Percentiles rank a stretch among this genome's conserved stretches.
Conservation (phyloP, 1,284 basidiomycete species). For the Volvariella volvacea region DNA sequence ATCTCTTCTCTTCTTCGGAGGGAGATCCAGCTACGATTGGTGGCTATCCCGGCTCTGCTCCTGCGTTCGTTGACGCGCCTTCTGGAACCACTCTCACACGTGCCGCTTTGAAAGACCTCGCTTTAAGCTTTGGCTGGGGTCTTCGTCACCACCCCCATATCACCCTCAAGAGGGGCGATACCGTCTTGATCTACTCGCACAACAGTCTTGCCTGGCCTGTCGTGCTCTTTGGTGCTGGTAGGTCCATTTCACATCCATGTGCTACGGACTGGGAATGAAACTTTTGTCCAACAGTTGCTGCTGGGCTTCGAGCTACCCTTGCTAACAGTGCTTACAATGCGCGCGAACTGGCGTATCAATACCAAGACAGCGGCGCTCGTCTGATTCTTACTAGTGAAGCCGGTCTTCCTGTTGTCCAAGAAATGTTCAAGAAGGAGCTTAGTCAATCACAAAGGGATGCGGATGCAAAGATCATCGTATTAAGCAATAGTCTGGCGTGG, state of each 20-base stretch:
- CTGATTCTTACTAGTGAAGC: conserved; percentile 49
- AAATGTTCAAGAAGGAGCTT: conserved; percentile 32
- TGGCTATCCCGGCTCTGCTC: conserved; percentile 30
- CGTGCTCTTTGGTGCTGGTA: conserved; percentile 45
- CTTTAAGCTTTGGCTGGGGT: conserved; percentile 50
- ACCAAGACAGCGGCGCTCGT: conserved; percentile 45
- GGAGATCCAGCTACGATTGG: conserved; percentile 28
- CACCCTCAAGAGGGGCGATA: conserved; percentile 32
- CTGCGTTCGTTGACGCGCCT: conserved; percentile 64
- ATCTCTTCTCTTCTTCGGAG: conserved; percentile 31
- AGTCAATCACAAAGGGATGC: conserved; percentile 33
- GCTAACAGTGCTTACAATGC: conserved; percentile 25
- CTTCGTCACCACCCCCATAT: conserved; percentile 34
- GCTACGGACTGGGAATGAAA: conserved; percentile 4
- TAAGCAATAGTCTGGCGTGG: conserved; percentile 35
- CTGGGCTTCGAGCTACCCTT: conserved; percentile 39
- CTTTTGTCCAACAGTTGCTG: conserved; percentile 28
- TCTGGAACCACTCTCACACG: conserved; percentile 54
- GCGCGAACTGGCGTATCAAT: conserved; percentile 46
- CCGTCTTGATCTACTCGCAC: conserved; percentile 48
- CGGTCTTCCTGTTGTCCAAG: conserved; percentile 36
- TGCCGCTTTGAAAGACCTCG: conserved; percentile 43
- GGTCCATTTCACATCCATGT: conserved; percentile 7
- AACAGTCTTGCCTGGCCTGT: conserved; percentile 64
- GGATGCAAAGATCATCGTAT: conserved; percentile 38